Percentiles rank a stretch among this genome's conserved stretches.
Evolutionary conservation across 2,329 filamentous ascomycete genomes (phyloP).

Genomic region (Lecanosticta acicola): DNA sequence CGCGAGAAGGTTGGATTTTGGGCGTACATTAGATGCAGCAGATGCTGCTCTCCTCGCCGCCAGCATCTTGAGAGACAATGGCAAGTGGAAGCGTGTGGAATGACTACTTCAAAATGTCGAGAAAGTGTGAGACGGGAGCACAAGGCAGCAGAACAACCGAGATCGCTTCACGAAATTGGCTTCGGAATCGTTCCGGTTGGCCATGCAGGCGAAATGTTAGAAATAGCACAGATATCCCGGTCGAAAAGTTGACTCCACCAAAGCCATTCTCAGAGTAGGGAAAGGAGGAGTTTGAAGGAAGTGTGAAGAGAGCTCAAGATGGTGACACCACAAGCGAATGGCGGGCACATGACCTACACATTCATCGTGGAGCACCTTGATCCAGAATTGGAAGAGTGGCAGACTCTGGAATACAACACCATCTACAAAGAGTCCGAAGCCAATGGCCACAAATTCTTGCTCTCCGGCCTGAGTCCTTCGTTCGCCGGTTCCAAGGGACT

Average conservation of each 20-base stretch:
- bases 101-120: background rate
- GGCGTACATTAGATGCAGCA: slow-evolving; percentile 9
- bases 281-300: slow-evolving; percentile 1
- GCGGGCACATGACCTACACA: slow-evolving; percentile 45
- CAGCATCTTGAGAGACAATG: slow-evolving; percentile 21
- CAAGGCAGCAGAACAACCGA: background rate
- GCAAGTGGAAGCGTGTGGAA: background rate
- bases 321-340: slow-evolving; percentile 1
- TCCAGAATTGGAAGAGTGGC: slow-evolving; percentile 89
- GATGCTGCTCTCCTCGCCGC: slow-evolving; percentile 21
- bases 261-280: too few relatives aligned
- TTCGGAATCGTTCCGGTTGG: background rate
- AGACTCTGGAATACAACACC: slow-evolving; percentile 80
- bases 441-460: slow-evolving; percentile 48
- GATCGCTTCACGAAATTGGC: slow-evolving; percentile 1
- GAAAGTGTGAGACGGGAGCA: background rate
- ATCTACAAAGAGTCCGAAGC: slow-evolving; percentile 76
- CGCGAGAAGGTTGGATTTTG: slow-evolving; percentile 11
- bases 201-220: too few relatives aligned
- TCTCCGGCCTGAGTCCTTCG: slow-evolving; percentile 26
- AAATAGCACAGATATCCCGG: too few relatives aligned
- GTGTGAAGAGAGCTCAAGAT: slow-evolving; percentile 7
- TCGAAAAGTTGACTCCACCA: too few relatives aligned
- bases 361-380: slow-evolving; percentile 97
- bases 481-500: slow-evolving; percentile 51